These are phyloP conservation scores for Neltuma alba DNA, from an alignment of 306 rosid species.

Conservation along the genomic window DNA sequence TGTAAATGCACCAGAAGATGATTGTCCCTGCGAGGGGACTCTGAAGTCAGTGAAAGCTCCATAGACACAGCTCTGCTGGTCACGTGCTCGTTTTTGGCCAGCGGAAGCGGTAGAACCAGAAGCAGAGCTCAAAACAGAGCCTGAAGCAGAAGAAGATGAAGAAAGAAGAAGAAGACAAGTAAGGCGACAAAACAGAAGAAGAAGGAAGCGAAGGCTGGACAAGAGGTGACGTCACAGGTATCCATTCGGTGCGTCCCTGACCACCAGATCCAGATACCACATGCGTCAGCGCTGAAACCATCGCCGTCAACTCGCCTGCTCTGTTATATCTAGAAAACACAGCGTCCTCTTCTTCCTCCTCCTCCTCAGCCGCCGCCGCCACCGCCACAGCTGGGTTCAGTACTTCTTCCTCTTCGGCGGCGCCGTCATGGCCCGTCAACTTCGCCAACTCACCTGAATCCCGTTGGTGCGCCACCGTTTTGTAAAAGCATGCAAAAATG, in stretches of 20 bases:
- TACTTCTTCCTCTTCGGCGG: neutral
- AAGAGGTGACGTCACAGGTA: neutral
- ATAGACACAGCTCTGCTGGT: neutral
- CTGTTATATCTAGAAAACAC: constrained; percentile 34
- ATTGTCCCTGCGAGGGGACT: constrained; percentile 35
- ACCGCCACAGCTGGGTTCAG: constrained; percentile 2
- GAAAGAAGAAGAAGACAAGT: neutral
- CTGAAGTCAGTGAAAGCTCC: constrained; percentile 37
- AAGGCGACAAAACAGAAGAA: constrained; percentile 35
- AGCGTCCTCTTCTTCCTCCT: neutral
- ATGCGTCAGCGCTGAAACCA: constrained; percentile 70
- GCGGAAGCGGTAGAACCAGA: too few species aligned
- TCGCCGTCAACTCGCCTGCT: constrained; percentile 54
- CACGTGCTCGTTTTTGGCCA: constrained; percentile 14
- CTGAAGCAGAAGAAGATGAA: too few species aligned
- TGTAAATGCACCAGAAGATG: constrained; percentile 50
- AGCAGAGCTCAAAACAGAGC: too few species aligned
- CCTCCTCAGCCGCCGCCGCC: neutral
- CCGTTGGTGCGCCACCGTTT: constrained; percentile 50
- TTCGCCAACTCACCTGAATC: constrained; percentile 17
- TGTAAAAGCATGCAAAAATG: neutral
- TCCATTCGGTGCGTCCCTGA: constrained; percentile 39
- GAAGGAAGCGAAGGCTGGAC: neutral
- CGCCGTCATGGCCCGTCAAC: constrained; percentile 29
- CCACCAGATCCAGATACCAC: constrained; percentile 69